phyloP scores from a whole-genome alignment of 441 rosid genomes.

The Raphanus hybrid region DNA sequence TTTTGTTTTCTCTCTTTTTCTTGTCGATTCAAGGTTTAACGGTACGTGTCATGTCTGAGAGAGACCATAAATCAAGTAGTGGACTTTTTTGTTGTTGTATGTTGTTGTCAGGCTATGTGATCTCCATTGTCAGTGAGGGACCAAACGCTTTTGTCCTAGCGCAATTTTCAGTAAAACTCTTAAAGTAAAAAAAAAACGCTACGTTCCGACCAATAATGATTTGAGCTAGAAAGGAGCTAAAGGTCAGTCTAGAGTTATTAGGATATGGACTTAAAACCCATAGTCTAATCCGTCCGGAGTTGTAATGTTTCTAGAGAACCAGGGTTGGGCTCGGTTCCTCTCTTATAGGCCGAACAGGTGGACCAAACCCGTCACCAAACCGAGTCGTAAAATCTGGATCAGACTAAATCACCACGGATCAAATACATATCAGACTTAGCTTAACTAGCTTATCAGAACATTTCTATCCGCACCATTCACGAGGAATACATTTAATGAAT shows the following conservation, averaged over 20 bases:
- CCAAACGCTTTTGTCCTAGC: slow-evolving; percentile 30
- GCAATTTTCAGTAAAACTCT: slow-evolving; percentile 15
- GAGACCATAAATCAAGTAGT: slow-evolving; percentile 32
- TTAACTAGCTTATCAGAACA: not conserved
- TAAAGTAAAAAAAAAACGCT: not conserved
- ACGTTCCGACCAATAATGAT: not conserved
- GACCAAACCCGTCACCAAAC: not conserved
- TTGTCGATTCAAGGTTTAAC: slow-evolving; percentile 25
- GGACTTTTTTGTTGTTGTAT: slow-evolving; percentile 36
- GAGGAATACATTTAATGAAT: not conserved
- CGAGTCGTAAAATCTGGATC: not conserved
- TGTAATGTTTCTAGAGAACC: not conserved
- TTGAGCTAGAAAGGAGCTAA: not conserved
- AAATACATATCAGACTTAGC: not conserved
- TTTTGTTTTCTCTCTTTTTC: slow-evolving; percentile 15
- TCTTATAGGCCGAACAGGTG: not conserved
- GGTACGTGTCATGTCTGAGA: slow-evolving; percentile 32
- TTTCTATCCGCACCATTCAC: not conserved
- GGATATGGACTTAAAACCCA: too few species aligned
- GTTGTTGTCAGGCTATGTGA: slow-evolving; percentile 41
- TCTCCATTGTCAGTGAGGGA: slow-evolving; percentile 45
- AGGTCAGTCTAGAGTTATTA: not conserved
- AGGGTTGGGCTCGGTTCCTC: not conserved
- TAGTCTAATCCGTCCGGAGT: not conserved
- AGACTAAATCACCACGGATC: not conserved